Conservation (phyloP, 805 yeast species). For the Wickerhamiella vanderwaltii region DNA sequence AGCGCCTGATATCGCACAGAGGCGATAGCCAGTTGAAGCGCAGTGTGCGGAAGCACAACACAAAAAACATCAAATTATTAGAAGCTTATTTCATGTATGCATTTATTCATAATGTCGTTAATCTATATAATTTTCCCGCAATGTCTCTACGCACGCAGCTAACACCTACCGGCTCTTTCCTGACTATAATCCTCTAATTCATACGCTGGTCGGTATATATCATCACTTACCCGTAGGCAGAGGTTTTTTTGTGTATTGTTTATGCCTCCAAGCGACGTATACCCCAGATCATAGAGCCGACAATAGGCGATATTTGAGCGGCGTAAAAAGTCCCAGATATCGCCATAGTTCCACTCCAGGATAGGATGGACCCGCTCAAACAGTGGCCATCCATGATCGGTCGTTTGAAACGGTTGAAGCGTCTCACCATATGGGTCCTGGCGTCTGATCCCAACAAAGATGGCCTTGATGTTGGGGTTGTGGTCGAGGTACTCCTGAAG, state of each 20-base stretch:
- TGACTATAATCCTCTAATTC: constrained; percentile 38
- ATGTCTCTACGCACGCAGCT: too few relatives aligned
- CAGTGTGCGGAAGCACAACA: too few relatives aligned
- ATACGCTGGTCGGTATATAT: constrained; percentile 42
- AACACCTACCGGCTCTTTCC: constrained; percentile 31
- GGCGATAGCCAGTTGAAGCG: too few relatives aligned
- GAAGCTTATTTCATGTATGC: too few relatives aligned
- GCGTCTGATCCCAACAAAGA: constrained; percentile 77
- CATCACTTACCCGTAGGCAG: constrained; percentile 28
- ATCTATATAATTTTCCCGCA: too few relatives aligned
- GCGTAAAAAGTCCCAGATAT: constrained; percentile 69
- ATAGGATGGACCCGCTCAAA: constrained; percentile 81
- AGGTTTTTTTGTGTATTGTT: constrained; percentile 66
- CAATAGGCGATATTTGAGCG: constrained; percentile 57
- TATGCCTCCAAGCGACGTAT: constrained; percentile 79
- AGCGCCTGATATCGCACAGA: too few relatives aligned
- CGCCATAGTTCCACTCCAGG: constrained; percentile 71
- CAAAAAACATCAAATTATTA: too few relatives aligned
- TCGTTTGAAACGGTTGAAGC: constrained; percentile 49
- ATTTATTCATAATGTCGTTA: too few relatives aligned
- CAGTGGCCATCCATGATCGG: constrained; percentile 87
- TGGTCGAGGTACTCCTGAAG: constrained; percentile 46
- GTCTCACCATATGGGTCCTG: constrained; percentile 72
- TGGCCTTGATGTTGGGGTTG: constrained; percentile 49
- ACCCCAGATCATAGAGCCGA: constrained; percentile 65